These are phyloP conservation scores for Phyllostachys edulis DNA, from an alignment of 176 grass and related monocot genomes.

Conservation along the genomic window DNA sequence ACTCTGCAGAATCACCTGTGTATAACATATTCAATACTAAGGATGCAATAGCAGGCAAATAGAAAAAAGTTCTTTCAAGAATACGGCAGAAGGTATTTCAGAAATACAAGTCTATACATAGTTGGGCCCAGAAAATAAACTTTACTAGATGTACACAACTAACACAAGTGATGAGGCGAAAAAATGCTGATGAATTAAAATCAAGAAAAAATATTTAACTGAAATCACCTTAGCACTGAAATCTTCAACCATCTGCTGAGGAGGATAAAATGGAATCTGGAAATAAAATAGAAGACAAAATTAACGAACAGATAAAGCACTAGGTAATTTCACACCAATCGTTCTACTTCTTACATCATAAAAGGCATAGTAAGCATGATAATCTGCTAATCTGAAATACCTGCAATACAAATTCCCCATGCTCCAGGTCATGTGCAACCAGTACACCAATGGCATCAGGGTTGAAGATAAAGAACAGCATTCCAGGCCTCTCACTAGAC, in stretches of 20 bases:
- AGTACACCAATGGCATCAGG: constrained; percentile 72
- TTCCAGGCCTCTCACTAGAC: constrained; percentile 71
- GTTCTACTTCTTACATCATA: not conserved
- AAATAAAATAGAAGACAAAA: constrained; percentile 37
- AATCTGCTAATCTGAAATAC: constrained; percentile 38
- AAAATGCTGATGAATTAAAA: constrained; percentile 23
- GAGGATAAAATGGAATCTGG: constrained; percentile 93
- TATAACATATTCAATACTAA: not conserved
- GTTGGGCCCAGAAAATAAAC: not conserved
- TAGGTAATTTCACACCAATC: not conserved
- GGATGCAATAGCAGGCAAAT: not conserved
- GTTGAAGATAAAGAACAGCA: constrained; percentile 97
- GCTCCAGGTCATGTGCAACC: constrained; percentile 87
- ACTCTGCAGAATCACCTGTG: not conserved
- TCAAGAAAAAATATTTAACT: constrained; percentile 23
- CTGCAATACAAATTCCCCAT: constrained; percentile 96
- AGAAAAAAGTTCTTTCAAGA: not conserved
- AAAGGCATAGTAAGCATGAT: not conserved
- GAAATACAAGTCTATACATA: not conserved
- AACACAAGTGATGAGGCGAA: not conserved
- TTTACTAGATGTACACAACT: not conserved
- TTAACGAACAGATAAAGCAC: constrained; percentile 13
- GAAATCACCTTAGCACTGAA: constrained; percentile 66
- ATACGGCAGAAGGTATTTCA: not conserved
- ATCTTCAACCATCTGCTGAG: constrained; percentile 89